phyloP scores from a whole-genome alignment of 805 yeast species.

The Wickerhamiella vanderwaltii region DNA sequence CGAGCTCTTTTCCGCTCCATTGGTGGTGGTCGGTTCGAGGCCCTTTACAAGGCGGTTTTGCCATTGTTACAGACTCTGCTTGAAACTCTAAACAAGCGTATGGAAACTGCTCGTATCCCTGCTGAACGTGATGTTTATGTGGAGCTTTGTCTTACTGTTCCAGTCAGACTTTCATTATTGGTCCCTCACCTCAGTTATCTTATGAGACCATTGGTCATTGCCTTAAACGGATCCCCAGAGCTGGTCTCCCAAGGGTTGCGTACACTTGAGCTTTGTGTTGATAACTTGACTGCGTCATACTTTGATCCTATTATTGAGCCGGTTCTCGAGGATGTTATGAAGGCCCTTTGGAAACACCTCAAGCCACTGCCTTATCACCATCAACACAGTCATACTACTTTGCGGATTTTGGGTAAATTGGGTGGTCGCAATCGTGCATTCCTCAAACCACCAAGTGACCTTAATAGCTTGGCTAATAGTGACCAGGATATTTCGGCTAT shows the following conservation, averaged over 20 bases:
- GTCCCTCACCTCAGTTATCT: conserved; percentile 84
- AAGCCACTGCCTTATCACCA: conserved; percentile 91
- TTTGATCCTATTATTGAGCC: conserved; percentile 97
- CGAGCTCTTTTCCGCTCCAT: conserved; percentile 85
- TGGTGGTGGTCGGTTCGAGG: conserved; percentile 94
- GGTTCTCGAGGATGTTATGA: conserved; percentile 86
- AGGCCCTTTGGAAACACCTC: conserved; percentile 80
- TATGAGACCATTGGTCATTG: conserved; percentile 84
- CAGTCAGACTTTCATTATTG: conserved; percentile 82
- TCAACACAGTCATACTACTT: conserved; percentile 88
- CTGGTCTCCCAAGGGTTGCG: conserved; percentile 88
- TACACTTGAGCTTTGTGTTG: conserved; percentile 90
- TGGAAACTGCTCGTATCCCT: conserved; percentile 70
- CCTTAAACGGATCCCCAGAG: conserved; percentile 82
- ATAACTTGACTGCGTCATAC: conserved; percentile 88
- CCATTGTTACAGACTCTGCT: conserved; percentile 79
- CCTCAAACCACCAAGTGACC: conserved; percentile 59
- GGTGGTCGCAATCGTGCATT: conserved; percentile 93
- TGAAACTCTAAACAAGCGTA: conserved; percentile 73
- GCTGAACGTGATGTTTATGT: conserved; percentile 91
- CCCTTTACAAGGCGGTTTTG: conserved; percentile 79
- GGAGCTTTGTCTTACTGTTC: conserved; percentile 88
- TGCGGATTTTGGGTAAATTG: conserved; percentile 82
- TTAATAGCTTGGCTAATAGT: conserved; percentile 38
- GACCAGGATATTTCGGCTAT: conserved; percentile 60